Conservation (phyloP, 2,329 filamentous ascomycete species). For the Zasmidium cellare region DNA sequence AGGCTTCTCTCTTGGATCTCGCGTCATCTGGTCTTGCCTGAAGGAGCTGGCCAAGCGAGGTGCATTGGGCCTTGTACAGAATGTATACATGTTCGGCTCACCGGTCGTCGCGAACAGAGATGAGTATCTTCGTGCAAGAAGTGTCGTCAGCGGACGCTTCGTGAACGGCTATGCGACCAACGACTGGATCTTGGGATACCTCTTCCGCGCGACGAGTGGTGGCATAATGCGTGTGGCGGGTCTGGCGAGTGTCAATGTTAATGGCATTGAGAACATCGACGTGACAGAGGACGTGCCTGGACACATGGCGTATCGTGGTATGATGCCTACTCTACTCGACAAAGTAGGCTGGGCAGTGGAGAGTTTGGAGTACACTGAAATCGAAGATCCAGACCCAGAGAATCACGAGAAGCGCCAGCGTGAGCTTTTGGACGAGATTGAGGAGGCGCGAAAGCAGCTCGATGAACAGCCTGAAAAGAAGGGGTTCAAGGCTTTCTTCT, state of each 20-base stretch:
- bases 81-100: conserved; percentile 92
- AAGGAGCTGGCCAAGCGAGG: conserved; percentile 82
- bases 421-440: conserved; percentile 94
- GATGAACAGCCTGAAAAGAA: conserved; percentile 74
- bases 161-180: conserved; percentile 92
- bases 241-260: conserved; percentile 75
- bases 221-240: conserved; percentile 88
- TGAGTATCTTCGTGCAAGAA: conserved; percentile 77
- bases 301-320: conserved; percentile 93
- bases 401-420: conserved; percentile 84
- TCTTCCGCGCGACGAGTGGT: conserved; percentile 91
- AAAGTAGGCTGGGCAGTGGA: conserved; percentile 90
- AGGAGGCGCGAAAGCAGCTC: conserved; percentile 84
- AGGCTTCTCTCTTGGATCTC: conserved; percentile 87
- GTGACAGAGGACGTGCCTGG: conserved; percentile 82
- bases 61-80: conserved; percentile 84
- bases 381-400: conserved; percentile 95
- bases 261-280: conserved; percentile 84
- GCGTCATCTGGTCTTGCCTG: conserved; percentile 90
- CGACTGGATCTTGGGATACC: conserved; percentile 93
- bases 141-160: conserved; percentile 88
- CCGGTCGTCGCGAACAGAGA: conserved; percentile 90
- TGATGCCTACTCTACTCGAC: conserved; percentile 84
- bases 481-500: conserved; percentile 72
- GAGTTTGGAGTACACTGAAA: conserved; percentile 91